Percentiles rank a stretch among this genome's conserved stretches.
phyloP scores from a whole-genome alignment of 2,329 filamentous ascomycete genomes.

The Aspergillus neoniger region DNA sequence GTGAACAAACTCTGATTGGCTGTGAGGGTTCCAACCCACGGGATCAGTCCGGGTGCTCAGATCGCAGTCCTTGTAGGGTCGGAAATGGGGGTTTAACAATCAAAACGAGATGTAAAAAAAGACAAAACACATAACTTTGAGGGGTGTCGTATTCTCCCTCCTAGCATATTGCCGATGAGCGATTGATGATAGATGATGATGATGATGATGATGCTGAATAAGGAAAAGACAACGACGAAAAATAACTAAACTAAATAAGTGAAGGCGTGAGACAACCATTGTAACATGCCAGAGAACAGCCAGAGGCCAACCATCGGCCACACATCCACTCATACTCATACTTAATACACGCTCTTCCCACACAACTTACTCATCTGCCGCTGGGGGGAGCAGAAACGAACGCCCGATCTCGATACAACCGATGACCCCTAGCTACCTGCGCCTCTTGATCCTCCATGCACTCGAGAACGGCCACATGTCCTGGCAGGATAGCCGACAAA shows the following conservation, averaged over 20 bases:
- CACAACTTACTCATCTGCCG: background rate
- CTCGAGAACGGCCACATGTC: constrained; percentile 30
- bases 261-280: background rate
- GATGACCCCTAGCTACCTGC: constrained; percentile 12
- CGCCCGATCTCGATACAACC: constrained; percentile 21
- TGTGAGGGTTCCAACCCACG: background rate
- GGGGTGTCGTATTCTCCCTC: background rate
- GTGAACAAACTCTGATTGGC: constrained; percentile 1
- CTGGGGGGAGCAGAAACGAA: constrained; percentile 8
- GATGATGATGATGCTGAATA: background rate
- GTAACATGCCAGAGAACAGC: background rate
- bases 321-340: no score
- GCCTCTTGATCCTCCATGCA: constrained; percentile 24
- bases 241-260: background rate
- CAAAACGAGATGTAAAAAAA: background rate
- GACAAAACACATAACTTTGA: background rate
- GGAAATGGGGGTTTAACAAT: background rate
- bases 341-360: no score
- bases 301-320: background rate
- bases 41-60: constrained; percentile 17
- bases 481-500: constrained; percentile 15
- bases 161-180: background rate
- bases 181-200: background rate
- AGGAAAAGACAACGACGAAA: no score
- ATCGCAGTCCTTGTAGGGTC: constrained; percentile 10